Conservation (phyloP, 2,329 filamentous ascomycete species). For the Plenodomus biglobosus region DNA sequence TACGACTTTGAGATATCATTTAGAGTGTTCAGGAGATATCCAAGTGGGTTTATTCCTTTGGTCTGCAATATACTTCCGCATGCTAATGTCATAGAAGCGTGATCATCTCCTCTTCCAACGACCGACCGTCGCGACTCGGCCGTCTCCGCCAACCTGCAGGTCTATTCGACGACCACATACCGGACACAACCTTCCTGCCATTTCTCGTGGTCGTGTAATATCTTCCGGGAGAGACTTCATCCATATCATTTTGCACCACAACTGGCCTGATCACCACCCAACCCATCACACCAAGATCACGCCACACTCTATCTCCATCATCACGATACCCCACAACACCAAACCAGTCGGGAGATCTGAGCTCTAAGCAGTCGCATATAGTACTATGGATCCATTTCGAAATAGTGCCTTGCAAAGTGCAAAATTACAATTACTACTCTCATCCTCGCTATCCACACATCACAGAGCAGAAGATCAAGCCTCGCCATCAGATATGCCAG, state of each 20-base stretch:
- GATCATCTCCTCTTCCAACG: background rate
- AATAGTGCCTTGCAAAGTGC: conserved; percentile 21
- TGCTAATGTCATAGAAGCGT: background rate
- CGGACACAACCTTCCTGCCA: conserved; percentile 2
- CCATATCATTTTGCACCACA: conserved; percentile 17
- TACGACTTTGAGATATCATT: too few relatives aligned
- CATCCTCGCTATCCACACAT: conserved; percentile 4
- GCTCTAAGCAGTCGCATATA: conserved; percentile 7
- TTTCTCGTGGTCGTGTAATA: conserved; percentile 13
- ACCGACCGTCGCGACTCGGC: background rate
- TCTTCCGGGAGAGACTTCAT: conserved; percentile 22
- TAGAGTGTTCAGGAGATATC: background rate
- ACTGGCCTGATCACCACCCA: conserved; percentile 22
- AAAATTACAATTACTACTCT: conserved; percentile 19
- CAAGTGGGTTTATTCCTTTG: background rate
- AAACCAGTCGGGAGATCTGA: background rate
- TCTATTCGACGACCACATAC: background rate
- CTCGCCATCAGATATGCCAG: conserved; percentile 20
- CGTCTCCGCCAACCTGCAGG: background rate
- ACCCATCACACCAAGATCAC: conserved; percentile 36
- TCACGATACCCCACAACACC: conserved; percentile 20
- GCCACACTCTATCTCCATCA: conserved; percentile 27
- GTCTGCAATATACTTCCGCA: background rate
- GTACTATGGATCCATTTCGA: conserved; percentile 25
- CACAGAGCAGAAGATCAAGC: background rate